Evolutionary conservation across 140 eudicot species (phyloP).

Genomic region (Anethum foeniculum): DNA sequence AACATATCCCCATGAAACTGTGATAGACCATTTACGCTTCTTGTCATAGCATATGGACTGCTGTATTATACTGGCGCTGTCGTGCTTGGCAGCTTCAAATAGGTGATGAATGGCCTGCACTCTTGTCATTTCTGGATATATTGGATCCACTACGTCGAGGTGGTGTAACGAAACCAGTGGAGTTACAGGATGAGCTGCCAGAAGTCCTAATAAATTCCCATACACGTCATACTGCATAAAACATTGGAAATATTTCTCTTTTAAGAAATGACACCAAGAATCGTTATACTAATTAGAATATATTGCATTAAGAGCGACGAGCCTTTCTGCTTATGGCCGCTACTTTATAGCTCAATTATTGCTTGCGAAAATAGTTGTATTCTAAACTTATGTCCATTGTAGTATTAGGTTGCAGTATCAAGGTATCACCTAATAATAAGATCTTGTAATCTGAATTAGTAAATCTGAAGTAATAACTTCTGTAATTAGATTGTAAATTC

Average conservation of each 20-base stretch:
- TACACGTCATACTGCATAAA: slow-evolving; percentile 68
- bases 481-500: background rate
- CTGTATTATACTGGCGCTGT: slow-evolving; percentile 59
- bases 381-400: background rate
- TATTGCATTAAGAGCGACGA: background rate
- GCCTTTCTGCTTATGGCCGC: background rate
- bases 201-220: slow-evolving; percentile 63
- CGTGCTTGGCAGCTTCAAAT: slow-evolving; percentile 38
- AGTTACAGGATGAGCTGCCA: slow-evolving; percentile 72
- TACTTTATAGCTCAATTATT: background rate
- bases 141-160: slow-evolving; percentile 75
- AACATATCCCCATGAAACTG: slow-evolving; percentile 73
- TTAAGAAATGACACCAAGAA: background rate
- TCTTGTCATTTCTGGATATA: slow-evolving; percentile 51
- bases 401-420: background rate
- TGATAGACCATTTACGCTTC: slow-evolving; percentile 49
- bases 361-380: background rate
- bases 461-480: background rate
- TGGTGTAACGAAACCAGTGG: slow-evolving; percentile 81
- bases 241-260: background rate
- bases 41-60: slow-evolving; percentile 75
- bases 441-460: background rate
- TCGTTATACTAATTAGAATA: background rate
- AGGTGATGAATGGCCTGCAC: slow-evolving; percentile 41
- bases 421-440: background rate